Percentiles rank a stretch among this genome's conserved stretches.
These are phyloP conservation scores for Orbilia quercus DNA, from an alignment of 2,329 filamentous ascomycete species.

Conservation along the genomic window DNA sequence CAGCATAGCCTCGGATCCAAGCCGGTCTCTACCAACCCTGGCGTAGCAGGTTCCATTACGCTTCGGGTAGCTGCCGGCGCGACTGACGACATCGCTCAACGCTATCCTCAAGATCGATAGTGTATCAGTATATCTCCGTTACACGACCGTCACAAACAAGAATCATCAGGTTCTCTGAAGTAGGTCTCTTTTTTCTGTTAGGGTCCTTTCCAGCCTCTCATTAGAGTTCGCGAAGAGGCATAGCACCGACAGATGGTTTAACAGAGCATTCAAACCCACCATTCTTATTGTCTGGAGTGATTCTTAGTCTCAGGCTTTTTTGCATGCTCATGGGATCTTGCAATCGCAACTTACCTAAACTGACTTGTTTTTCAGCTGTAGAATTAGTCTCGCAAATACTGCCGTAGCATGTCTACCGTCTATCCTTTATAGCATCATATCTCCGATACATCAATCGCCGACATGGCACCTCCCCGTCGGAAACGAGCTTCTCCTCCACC, in stretches of 20 bases:
- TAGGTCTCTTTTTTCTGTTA: not conserved
- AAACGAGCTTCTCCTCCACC: slow-evolving; percentile 45
- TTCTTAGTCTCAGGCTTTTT: not conserved
- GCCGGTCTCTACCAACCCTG: slow-evolving; percentile 21
- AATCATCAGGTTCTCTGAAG: not conserved
- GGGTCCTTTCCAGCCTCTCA: too few species aligned
- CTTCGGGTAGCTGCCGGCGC: slow-evolving; percentile 40
- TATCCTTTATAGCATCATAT: slow-evolving; percentile 2
- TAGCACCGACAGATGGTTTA: too few species aligned
- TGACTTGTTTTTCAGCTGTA: too few species aligned
- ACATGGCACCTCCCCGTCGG: slow-evolving; percentile 46
- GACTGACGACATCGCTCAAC: slow-evolving; percentile 7
- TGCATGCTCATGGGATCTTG: not conserved
- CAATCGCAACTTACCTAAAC: too few species aligned
- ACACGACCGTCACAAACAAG: not conserved
- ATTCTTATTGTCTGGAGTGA: too few species aligned
- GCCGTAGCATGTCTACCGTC: slow-evolving; percentile 4
- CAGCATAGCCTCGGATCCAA: slow-evolving; percentile 32
- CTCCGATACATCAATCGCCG: not conserved
- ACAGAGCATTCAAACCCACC: too few species aligned
- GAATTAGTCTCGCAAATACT: too few species aligned
- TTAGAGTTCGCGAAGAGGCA: too few species aligned
- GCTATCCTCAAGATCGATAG: not conserved
- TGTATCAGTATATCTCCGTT: not conserved
- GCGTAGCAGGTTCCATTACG: slow-evolving; percentile 16